phyloP scores from a whole-genome alignment of 352 stramenopile species.

The Aphanomyces cochlioides region DNA sequence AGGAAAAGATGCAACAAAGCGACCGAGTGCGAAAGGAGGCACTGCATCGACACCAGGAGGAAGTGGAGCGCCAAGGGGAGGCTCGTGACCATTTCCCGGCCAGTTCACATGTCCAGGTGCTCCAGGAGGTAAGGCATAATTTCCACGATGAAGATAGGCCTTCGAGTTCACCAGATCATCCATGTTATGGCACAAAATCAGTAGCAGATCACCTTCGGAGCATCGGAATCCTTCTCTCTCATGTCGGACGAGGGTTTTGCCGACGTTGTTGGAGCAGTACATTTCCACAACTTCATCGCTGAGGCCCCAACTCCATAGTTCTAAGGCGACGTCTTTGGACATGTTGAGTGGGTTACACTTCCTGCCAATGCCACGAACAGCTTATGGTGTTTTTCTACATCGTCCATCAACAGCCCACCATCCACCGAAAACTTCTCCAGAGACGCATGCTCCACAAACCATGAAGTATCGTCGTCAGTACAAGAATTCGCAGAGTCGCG shows the following conservation, averaged over 20 bases:
- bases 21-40: too few relatives aligned
- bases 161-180: not conserved
- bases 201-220: not conserved
- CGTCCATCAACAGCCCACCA: too few relatives aligned
- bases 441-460: too few relatives aligned
- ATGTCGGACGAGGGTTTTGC: not conserved
- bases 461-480: too few relatives aligned
- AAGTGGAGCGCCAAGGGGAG: too few relatives aligned
- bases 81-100: not conserved
- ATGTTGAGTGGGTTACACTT: too few relatives aligned
- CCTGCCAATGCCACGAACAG: too few relatives aligned
- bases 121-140: not conserved
- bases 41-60: too few relatives aligned
- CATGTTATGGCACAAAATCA: not conserved
- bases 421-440: too few relatives aligned
- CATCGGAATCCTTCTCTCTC: slow-evolving; percentile 3
- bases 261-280: slow-evolving; percentile 4
- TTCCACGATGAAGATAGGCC: not conserved
- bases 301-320: not conserved
- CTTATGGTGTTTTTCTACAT: too few relatives aligned
- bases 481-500: too few relatives aligned
- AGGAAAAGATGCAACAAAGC: too few relatives aligned
- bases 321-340: not conserved
- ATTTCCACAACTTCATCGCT: not conserved
- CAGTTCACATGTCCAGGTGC: not conserved